Percentiles rank a stretch among this genome's conserved stretches.
Conservation (phyloP, 164 flowering plant species). For the Liriodendron chinense region DNA sequence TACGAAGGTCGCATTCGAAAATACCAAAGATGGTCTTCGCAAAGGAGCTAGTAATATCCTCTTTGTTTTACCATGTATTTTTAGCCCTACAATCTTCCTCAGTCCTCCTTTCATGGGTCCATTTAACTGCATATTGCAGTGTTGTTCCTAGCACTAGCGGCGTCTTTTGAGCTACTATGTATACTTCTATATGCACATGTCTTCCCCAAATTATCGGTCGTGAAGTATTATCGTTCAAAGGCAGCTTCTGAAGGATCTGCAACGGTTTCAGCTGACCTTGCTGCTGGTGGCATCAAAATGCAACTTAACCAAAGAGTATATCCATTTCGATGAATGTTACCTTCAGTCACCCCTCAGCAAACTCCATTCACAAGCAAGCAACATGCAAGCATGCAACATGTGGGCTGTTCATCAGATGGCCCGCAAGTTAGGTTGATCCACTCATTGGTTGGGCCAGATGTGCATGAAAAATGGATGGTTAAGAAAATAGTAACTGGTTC, state of each 20-base stretch:
- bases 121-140: slow-evolving; percentile 39
- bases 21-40: slow-evolving; percentile 55
- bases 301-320: slow-evolving; percentile 16
- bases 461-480: too few relatives aligned
- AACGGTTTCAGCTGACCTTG: slow-evolving; percentile 79
- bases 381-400: too few relatives aligned
- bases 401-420: too few relatives aligned
- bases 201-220: slow-evolving; percentile 66
- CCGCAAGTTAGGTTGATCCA: too few relatives aligned
- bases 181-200: slow-evolving; percentile 57
- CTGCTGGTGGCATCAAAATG: slow-evolving; percentile 58
- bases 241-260: slow-evolving; percentile 82
- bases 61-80: background rate
- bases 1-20: slow-evolving; percentile 73
- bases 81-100: too few relatives aligned
- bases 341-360: too few relatives aligned
- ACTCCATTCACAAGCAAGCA: too few relatives aligned
- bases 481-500: too few relatives aligned
- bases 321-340: too few relatives aligned
- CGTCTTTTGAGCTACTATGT: slow-evolving; percentile 56
- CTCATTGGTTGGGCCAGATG: too few relatives aligned
- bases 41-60: slow-evolving; percentile 58
- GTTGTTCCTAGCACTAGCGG: slow-evolving; percentile 52
- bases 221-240: slow-evolving; percentile 67
- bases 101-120: background rate